Base-by-base conservation (phyloP, 495 filamentous ascomycete species). In the Penicillium soppii region DNA sequence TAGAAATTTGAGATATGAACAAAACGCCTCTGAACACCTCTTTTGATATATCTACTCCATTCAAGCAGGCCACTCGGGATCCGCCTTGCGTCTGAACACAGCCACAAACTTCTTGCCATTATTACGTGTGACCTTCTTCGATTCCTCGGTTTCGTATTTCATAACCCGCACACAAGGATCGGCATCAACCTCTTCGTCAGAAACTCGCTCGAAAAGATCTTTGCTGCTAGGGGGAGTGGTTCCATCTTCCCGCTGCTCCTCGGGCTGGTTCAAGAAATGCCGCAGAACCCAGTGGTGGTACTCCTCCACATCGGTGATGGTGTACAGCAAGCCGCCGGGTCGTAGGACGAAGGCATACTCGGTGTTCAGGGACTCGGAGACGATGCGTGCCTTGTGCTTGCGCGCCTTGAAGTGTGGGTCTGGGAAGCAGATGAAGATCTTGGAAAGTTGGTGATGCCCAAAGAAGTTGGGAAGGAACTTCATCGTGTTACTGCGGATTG, bases 391-490 rank as follows among this genome's bases (percentile, higher is more conserved):
- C 70, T 97, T 98, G 71, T 96, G 95, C 72, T 98, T 98, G 43
- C 92, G 83, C 20, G 87, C 82, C 74, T 98, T 98, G 77, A 98
- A 98, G 67, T 98, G 94, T 53, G 94, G 94, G 63, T 98, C 94
- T 0, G 94, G 94, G 71, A 98, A 98, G 74, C 94, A 97, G 63
- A 98, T 88, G 68, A 97, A 98, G 65, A 96, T 87, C 66, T 91
- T 92, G 47, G 78, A 79, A 23, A 98, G 82, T 63, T 95, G 87
- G 21, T 65, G 61, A 35, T 69, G 87, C 44, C 67, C 71, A 75
- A 97, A 97, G 78, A 96, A 95, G 66, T 97, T 96, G 33, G 94
- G 92, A 13, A 97, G 74, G 74, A 97, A 97, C 58, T 97, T 97
- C 94, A 98, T 98, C 12, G 89, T 89, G 74, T 98, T 98, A 53